Base-by-base conservation (phyloP, 148 eudicot species). In the Tetragonia tetragonoides region DNA sequence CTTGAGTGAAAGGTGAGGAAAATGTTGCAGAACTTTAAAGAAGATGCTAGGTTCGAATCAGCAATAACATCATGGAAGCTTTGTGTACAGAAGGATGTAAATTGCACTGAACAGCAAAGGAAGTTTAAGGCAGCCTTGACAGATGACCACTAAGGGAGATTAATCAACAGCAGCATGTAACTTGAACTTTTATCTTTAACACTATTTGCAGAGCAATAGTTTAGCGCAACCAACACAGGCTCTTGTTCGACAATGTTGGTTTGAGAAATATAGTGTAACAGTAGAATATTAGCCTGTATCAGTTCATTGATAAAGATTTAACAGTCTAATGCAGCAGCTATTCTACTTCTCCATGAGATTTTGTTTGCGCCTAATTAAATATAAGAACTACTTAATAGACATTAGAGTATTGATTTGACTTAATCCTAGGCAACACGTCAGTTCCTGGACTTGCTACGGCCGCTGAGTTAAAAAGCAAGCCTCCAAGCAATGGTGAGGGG, bases 61-160 rank as follows among this genome's bases (percentile, higher is more conserved):
- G 78, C 42, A 34, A 41, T 12, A 53, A 63, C 41, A n/a, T 28
- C 77, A 14, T 28, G 54, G 47, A 67, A 77, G 39, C 34, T 60
- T 39, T 42, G 66, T 23, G 24, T 6, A 63, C 77, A 63, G 44
- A 74, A 64, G 66, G 28, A 39, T 18, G 46, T 44, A 20, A 53
- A 40, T 21, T 37, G 34, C 34, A 38, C 44, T 23, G 59, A 37
- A 72, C 72, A 10, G 73, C 70, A 73, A 85, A 85, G 79, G 84
- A 74, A 70, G 70, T 80, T 54, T 79, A 74, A 66, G 78, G 72
- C 69, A 70, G 39, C 51, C 39, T 75, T 74, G 86, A 79, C 78
- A 81, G 90, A 80, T 77, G 79, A 70, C 93, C 90, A 75, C 68
- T 89, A 74, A 73, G 49, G 69, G 85, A 81, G 63, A 83, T 85